These are phyloP conservation scores for Wallacemonas sp. DNA, from an alignment of 208 protist species.

Conservation along the genomic window DNA sequence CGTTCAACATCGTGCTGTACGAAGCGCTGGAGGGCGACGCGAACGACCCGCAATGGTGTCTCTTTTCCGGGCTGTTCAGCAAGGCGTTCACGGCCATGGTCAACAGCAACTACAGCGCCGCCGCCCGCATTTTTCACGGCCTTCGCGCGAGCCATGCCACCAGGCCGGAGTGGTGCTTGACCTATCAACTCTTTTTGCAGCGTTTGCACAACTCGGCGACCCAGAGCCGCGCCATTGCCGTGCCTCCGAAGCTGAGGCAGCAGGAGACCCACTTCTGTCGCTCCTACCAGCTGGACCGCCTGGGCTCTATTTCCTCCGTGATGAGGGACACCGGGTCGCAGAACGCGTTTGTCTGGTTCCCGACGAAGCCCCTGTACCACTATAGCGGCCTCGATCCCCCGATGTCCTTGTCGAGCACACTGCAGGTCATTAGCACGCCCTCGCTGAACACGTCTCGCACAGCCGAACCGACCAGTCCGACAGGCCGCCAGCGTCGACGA, in stretches of 20 bases:
- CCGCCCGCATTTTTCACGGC: background rate
- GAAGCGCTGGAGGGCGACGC: constrained; percentile 5
- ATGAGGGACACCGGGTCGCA: background rate
- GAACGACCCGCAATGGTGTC: background rate
- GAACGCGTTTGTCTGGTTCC: constrained; percentile 6
- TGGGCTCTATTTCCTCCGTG: background rate
- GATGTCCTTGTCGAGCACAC: no score
- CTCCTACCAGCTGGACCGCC: constrained; percentile 4
- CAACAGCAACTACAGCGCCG: background rate
- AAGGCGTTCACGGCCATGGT: constrained; percentile 5
- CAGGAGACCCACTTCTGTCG: background rate
- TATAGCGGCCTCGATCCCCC: background rate
- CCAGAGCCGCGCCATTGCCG: background rate
- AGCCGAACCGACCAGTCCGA: no score
- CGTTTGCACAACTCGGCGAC: background rate
- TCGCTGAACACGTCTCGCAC: no score
- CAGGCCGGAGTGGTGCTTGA: background rate
- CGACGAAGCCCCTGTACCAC: background rate
- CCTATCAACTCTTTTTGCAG: background rate
- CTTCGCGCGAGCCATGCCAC: background rate
- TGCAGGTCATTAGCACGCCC: background rate
- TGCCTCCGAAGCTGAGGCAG: background rate
- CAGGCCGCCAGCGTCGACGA: background rate
- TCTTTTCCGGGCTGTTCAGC: background rate
- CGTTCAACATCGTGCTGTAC: constrained; percentile 10